Base-by-base conservation (phyloP, 2,329 filamentous ascomycete species). In the Periconia macrospinosa region DNA sequence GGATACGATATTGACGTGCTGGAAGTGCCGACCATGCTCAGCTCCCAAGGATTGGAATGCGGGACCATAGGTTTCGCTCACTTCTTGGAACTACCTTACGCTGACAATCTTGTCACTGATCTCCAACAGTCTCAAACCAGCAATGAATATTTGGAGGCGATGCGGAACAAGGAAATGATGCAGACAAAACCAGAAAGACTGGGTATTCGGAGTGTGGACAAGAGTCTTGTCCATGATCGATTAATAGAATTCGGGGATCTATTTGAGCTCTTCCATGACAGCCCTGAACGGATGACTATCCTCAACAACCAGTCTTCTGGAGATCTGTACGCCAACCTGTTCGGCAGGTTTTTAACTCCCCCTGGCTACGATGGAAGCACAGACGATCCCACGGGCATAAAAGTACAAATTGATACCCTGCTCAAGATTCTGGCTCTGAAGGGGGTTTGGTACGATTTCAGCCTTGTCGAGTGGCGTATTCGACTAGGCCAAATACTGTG, bases 391-490 rank as follows among this genome's bases (percentile, higher is more conserved):
- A 73, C 80, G 76, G 65, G 87, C 50, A 75, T 91, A 18, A 81
- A 86, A 42, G 85, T 89, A 35, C 88, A 91, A 66, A 90, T 91
- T 52, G 80, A 86, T 59, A 83, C 85, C 3, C 74, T 91, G 17
- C 79, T 91, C 44, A 85, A 85, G 66, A 82, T 88, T 10, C 78
- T 91, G 43, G 83, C 82, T 0, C 76, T 83, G 8, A 80, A 85
- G 50, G 86, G 87, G 52, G 82, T 89, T 44, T 91, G 88, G 88
- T 81, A 88, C 48, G 87, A 91, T 70, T 88, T 91, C 59, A 88
- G 86, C 18, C 80, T 86, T 30, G 85, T 91, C 7, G 88, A 91
- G 67, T 91, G 87, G 87, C 82, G 88, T 37, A 87, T 91, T 53
- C 80, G 87, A 13, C 77, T 91, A 1, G 88, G 88, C 7, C 88